Conservation (phyloP, 2,329 filamentous ascomycete species). For the Ophiostoma sp. region DNA sequence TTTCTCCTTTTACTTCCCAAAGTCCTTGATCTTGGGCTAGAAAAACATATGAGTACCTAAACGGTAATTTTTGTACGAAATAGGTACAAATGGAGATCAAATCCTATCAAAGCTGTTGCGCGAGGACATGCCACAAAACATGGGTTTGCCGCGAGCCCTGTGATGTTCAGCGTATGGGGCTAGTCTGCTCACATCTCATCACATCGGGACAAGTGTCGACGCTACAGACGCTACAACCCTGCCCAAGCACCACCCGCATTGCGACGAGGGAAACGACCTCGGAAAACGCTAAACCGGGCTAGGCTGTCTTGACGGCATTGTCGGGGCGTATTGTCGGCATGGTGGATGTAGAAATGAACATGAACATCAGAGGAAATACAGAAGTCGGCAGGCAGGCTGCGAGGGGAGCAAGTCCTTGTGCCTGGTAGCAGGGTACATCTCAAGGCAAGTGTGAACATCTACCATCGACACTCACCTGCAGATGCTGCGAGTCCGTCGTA, state of each 20-base stretch:
- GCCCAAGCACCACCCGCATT: constrained; percentile 10
- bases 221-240: constrained; percentile 7
- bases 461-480: background rate
- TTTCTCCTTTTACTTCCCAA: background rate
- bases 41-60: background rate
- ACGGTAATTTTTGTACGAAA: background rate
- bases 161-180: background rate
- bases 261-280: background rate
- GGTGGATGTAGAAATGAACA: background rate
- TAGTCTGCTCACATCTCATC: background rate
- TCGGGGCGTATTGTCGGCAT: background rate
- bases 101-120: background rate
- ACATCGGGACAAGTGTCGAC: constrained; percentile 7
- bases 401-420: too few relatives aligned
- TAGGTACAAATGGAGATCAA: background rate
- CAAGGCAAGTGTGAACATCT: too few relatives aligned
- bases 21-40: background rate
- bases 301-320: background rate
- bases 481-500: background rate
- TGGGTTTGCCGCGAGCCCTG: constrained; percentile 11
- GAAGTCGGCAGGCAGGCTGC: background rate
- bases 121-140: background rate
- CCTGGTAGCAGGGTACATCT: too few relatives aligned
- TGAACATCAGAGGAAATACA: background rate
- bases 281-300: constrained; percentile 5